phyloP scores from a whole-genome alignment of 768 basidiomycete genomes.

The Paxillus ammoniavirescens region DNA sequence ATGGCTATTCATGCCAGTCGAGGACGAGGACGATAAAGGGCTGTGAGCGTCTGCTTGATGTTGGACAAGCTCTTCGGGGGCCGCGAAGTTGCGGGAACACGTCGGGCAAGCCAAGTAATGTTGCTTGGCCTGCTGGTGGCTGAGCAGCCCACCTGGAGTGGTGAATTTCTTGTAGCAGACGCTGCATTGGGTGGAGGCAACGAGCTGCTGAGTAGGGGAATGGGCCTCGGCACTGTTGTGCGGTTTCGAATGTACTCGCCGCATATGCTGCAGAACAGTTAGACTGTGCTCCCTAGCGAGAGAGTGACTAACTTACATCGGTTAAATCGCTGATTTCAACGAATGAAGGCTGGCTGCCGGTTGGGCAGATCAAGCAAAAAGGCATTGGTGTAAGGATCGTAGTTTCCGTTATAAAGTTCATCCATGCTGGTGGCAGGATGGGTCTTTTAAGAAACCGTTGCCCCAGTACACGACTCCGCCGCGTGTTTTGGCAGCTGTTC shows the following conservation, averaged over 20 bases:
- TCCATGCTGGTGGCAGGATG: not conserved
- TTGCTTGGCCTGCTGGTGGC: constrained; percentile 23
- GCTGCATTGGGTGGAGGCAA: constrained; percentile 17
- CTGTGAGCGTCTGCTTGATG: constrained; percentile 4
- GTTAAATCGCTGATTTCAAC: constrained; percentile 14
- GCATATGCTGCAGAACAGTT: constrained; percentile 22
- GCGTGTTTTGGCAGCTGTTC: constrained; percentile 27
- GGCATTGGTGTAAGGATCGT: constrained; percentile 22
- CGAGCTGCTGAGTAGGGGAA: not conserved
- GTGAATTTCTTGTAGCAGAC: constrained; percentile 27
- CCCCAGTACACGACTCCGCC: constrained; percentile 33
- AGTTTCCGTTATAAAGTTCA: constrained; percentile 5
- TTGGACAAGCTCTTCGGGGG: constrained; percentile 1
- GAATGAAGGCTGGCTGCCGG: constrained; percentile 22
- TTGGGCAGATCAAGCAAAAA: constrained; percentile 23
- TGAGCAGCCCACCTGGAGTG: constrained; percentile 12
- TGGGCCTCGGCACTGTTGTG: not conserved
- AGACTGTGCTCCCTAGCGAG: constrained; percentile 1
- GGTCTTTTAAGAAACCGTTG: constrained; percentile 30
- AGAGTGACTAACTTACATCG: constrained; percentile 10
- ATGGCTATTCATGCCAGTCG: not conserved
- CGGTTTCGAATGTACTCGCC: constrained; percentile 11
- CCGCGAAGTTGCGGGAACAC: constrained; percentile 2
- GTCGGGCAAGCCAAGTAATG: constrained; percentile 14
- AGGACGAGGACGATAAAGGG: not conserved